Conservation (phyloP, 352 stramenopile genomes). For the Phytophthora capsici region DNA sequence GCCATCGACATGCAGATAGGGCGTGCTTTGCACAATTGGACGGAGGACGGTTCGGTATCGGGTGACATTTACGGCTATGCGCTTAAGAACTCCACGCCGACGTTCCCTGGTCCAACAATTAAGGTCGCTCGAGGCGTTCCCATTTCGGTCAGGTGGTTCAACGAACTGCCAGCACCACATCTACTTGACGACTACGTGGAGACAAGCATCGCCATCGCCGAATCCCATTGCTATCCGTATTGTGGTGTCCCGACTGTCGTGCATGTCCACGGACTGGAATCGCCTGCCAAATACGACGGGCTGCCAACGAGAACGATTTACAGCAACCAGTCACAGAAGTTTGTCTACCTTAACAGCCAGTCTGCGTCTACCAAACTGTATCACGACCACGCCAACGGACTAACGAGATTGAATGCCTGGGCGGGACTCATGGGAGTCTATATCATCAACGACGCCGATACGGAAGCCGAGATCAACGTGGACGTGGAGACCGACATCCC, state of each 20-base stretch:
- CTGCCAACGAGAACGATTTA: conserved; percentile 66
- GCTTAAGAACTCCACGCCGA: conserved; percentile 43
- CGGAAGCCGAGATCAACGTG: conserved; percentile 58
- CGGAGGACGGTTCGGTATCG: conserved; percentile 41
- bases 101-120: conserved; percentile 57
- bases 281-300: conserved; percentile 65
- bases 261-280: conserved; percentile 75
- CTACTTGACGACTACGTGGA: conserved; percentile 62
- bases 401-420: conserved; percentile 75
- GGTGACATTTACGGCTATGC: conserved; percentile 59
- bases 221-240: conserved; percentile 71
- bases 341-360: conserved; percentile 74
- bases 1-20: conserved; percentile 56
- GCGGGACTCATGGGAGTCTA: conserved; percentile 66
- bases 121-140: conserved; percentile 50
- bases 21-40: conserved; percentile 54
- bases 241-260: conserved; percentile 66
- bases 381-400: conserved; percentile 73
- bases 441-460: conserved; percentile 58
- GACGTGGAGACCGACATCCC: conserved; percentile 65
- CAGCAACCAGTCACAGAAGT: conserved; percentile 64
- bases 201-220: conserved; percentile 41
- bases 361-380: conserved; percentile 74
- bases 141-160: conserved; percentile 62
- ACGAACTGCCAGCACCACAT: conserved; percentile 53